A percentile compares a stretch with the other conserved stretches of the same genome.
Evolutionary conservation across 352 stramenopile species (phyloP).

Genomic region (Phytophthora aleatoria): DNA sequence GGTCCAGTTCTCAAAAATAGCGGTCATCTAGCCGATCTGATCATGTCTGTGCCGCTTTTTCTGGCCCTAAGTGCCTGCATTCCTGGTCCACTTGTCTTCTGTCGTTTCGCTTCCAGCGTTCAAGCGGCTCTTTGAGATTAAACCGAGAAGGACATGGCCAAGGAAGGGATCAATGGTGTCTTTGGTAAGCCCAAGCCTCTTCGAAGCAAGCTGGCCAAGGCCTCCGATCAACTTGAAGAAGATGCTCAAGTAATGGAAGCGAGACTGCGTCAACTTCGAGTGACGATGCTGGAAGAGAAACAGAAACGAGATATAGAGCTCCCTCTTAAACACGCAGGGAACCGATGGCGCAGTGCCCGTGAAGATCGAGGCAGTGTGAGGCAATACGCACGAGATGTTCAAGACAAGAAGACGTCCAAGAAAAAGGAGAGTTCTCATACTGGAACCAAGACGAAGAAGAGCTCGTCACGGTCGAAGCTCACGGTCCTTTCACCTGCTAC

Average conservation of each 20-base stretch:
- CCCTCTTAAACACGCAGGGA: slow-evolving; percentile 66
- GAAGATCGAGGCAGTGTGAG: slow-evolving; percentile 76
- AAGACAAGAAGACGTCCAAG: slow-evolving; percentile 40
- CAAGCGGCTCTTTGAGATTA: slow-evolving; percentile 18
- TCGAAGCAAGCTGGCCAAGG: slow-evolving; percentile 26
- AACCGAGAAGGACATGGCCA: slow-evolving; percentile 21
- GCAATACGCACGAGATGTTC: slow-evolving; percentile 71
- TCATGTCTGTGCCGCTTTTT: slow-evolving; percentile 17
- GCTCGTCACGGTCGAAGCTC: slow-evolving; percentile 10
- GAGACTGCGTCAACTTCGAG: slow-evolving; percentile 55
- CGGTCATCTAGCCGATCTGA: slow-evolving; percentile 7
- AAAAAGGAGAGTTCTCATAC: slow-evolving; percentile 15
- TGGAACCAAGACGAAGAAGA: slow-evolving; percentile 20
- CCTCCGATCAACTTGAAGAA: slow-evolving; percentile 69
- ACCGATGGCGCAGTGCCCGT: slow-evolving; percentile 74
- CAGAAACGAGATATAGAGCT: slow-evolving; percentile 57
- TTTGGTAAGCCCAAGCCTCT: slow-evolving; percentile 29
- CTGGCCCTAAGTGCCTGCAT: slow-evolving; percentile 3
- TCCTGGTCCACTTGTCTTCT: not conserved
- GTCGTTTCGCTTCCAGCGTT: slow-evolving; percentile 28
- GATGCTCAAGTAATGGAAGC: slow-evolving; percentile 77
- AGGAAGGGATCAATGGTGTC: slow-evolving; percentile 37
- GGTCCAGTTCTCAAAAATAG: slow-evolving; percentile 27
- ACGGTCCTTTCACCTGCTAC: slow-evolving; percentile 42
- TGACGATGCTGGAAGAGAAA: slow-evolving; percentile 74